A percentile compares a stretch with the other conserved stretches of the same genome.
Evolutionary conservation across 2,329 filamentous ascomycete genomes (phyloP).

Genomic region (Aureobasidium sp.): DNA sequence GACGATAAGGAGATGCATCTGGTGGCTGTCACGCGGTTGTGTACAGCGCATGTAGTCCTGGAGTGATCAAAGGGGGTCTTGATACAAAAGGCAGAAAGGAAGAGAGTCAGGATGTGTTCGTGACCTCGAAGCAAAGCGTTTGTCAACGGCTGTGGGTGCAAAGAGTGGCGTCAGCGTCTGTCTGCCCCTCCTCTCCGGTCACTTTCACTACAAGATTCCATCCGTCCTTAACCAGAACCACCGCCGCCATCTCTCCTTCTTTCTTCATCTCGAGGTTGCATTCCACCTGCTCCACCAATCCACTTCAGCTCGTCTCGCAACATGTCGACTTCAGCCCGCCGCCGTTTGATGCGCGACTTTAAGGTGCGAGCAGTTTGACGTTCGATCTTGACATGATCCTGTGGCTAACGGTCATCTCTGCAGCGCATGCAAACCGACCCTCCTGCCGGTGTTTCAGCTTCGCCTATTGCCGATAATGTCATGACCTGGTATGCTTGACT

Average conservation of each 20-base stretch:
- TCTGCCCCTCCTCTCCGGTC: background rate
- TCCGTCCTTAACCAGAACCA: background rate
- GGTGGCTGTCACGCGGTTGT: background rate
- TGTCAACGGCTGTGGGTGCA: conserved; percentile 6
- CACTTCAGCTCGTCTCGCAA: conserved; percentile 20
- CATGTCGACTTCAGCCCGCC: conserved; percentile 91
- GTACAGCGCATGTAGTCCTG: background rate
- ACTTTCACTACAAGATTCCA: background rate
- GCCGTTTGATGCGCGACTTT: conserved; percentile 98
- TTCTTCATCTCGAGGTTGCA: background rate
- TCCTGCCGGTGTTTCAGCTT: conserved; percentile 91
- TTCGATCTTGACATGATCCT: background rate
- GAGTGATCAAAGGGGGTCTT: background rate
- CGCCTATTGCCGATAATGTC: conserved; percentile 90
- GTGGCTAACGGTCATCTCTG: conserved; percentile 12
- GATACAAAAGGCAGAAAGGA: background rate
- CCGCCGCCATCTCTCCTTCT: background rate
- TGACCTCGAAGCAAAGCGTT: background rate
- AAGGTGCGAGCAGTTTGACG: conserved; percentile 56
- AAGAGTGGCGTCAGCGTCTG: conserved; percentile 11
- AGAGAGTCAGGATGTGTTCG: background rate
- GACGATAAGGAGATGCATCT: background rate
- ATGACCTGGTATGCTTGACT: conserved; percentile 74
- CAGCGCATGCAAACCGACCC: conserved; percentile 99
- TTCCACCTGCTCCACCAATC: background rate